Percentiles rank a stretch among this genome's conserved stretches.
phyloP scores from a whole-genome alignment of 768 basidiomycete species.

The Hysterangium stoloniferum region DNA sequence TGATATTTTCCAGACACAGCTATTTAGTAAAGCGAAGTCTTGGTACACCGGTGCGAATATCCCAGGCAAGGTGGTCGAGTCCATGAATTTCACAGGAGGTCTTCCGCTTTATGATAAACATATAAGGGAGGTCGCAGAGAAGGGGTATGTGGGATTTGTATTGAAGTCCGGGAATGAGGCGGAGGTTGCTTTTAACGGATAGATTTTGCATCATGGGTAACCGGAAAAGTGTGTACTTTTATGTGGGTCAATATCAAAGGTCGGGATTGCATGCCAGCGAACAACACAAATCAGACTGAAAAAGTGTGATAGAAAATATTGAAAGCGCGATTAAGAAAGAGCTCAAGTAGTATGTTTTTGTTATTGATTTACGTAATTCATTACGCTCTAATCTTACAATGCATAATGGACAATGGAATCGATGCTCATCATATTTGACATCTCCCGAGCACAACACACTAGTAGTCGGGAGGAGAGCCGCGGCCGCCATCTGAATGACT shows the following conservation, averaged over 20 bases:
- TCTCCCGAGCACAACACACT: no score
- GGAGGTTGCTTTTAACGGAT: neutral
- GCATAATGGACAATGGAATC: no score
- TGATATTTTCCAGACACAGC: neutral
- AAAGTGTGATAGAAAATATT: no score
- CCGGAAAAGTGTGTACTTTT: neutral
- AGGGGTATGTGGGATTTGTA: neutral
- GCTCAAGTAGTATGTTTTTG: no score
- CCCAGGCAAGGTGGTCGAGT: neutral
- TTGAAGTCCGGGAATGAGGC: neutral
- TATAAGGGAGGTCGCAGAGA: neutral
- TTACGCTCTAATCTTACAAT: no score
- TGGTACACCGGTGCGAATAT: neutral
- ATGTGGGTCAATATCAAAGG: no score
- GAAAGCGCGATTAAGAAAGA: no score
- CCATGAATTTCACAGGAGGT: neutral
- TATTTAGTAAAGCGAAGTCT: neutral
- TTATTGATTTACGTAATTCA: no score
- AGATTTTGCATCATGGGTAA: neutral
- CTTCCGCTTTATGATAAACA: neutral
- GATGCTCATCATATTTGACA: no score
- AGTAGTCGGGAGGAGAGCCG: no score
- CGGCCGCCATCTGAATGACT: no score
- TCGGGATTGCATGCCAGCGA: no score
- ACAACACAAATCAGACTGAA: neutral